A percentile compares a stretch with the other conserved stretches of the same genome.
phyloP scores from a whole-genome alignment of 306 rosid species.

The Bauhinia variegata region DNA sequence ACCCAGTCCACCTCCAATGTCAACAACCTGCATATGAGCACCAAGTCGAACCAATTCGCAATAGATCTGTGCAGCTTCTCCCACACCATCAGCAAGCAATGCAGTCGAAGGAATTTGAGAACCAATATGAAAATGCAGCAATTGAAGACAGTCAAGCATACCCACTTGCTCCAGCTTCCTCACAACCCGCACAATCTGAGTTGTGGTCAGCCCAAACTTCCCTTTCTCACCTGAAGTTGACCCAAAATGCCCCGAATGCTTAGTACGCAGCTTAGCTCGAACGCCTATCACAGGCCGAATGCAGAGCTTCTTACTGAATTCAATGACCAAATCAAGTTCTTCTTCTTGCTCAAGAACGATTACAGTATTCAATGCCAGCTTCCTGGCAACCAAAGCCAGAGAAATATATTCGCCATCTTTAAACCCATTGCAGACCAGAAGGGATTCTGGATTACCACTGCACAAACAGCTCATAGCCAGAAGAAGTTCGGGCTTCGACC shows the following conservation, averaged over 20 bases:
- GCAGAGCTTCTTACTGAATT: conserved; percentile 64
- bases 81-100: conserved; percentile 68
- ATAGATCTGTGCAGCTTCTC: conserved; percentile 88
- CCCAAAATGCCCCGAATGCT: conserved; percentile 87
- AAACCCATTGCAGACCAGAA: conserved; percentile 77
- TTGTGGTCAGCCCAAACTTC: conserved; percentile 77
- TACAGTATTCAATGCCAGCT: conserved; percentile 69
- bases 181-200: conserved; percentile 71
- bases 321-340: conserved; percentile 73
- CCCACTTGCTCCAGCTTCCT: conserved; percentile 63
- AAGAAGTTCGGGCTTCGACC: conserved; percentile 89
- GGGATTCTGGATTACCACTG: conserved; percentile 69
- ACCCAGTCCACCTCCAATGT: conserved; percentile 91
- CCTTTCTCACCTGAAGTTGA: conserved; percentile 92
- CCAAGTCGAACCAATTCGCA: conserved; percentile 88
- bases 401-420: conserved; percentile 78
- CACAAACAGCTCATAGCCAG: conserved; percentile 88
- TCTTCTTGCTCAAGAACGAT: conserved; percentile 90
- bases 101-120: conserved; percentile 80
- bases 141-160: conserved; percentile 82
- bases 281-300: conserved; percentile 75
- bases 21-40: conserved; percentile 73
- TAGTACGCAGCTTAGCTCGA: conserved; percentile 85
- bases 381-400: conserved; percentile 73
- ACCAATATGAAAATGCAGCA: conserved; percentile 91